Evolutionary conservation across 805 yeast genomes (phyloP).

Genomic region (Candida morakotiae): DNA sequence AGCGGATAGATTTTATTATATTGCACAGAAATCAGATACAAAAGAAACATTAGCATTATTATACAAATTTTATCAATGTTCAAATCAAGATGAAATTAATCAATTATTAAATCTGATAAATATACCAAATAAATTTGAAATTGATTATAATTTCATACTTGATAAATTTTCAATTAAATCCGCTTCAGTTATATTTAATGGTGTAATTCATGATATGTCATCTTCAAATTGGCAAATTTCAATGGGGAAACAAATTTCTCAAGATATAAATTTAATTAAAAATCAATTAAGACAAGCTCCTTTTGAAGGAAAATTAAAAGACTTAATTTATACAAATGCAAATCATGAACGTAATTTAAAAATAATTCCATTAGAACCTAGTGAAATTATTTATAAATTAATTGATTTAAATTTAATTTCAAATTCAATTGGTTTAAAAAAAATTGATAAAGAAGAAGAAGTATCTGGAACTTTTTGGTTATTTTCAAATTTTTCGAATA

Average conservation of each 20-base stretch:
- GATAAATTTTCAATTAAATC: constrained; percentile 31
- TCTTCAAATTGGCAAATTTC: constrained; percentile 51
- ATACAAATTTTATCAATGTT: constrained; percentile 30
- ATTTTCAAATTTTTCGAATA: constrained; percentile 51
- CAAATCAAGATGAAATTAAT: constrained; percentile 20
- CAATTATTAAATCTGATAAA: constrained; percentile 17
- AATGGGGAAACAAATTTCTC: constrained; percentile 47
- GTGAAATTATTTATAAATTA: constrained; percentile 27
- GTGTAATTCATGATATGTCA: constrained; percentile 54
- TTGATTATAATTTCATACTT: constrained; percentile 18
- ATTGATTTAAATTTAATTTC: constrained; percentile 22
- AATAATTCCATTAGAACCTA: constrained; percentile 31
- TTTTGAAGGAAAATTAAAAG: constrained; percentile 29
- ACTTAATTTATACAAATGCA: constrained; percentile 41
- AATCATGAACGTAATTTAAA: constrained; percentile 41
- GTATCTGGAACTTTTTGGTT: constrained; percentile 51
- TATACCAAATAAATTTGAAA: constrained; percentile 15
- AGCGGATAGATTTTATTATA: constrained; percentile 31
- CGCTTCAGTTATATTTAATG: constrained; percentile 67
- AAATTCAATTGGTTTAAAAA: constrained; percentile 19
- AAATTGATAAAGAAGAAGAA: constrained; percentile 19
- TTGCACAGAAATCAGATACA: constrained; percentile 24
- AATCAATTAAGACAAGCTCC: constrained; percentile 19
- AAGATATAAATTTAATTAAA: constrained; percentile 45
- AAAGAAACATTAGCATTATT: constrained; percentile 37